Evolutionary conservation across 148 eudicot species (phyloP).

Genomic region (Heliosperma pusillum): DNA sequence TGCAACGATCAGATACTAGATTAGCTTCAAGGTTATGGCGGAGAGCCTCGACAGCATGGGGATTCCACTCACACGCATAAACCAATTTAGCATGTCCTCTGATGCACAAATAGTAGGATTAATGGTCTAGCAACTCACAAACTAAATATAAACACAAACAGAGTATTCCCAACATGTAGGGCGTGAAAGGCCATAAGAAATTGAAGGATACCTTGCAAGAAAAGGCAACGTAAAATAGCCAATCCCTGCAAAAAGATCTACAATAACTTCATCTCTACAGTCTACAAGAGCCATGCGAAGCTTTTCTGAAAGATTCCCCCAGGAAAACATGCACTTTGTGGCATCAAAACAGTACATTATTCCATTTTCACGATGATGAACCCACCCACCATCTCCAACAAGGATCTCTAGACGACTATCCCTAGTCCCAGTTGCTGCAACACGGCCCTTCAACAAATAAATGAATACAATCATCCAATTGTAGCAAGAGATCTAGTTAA

Average conservation of each 20-base stretch:
- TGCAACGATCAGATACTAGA: conserved; percentile 74
- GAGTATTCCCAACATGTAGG: neutral
- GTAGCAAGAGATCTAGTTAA: neutral
- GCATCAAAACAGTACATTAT: conserved; percentile 89
- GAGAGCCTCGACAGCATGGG: conserved; percentile 85
- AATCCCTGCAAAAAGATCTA: conserved; percentile 93
- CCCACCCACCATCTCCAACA: conserved; percentile 94
- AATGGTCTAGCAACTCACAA: neutral
- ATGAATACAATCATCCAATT: neutral
- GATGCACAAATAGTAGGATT: conserved; percentile 23
- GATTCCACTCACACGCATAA: conserved; percentile 99
- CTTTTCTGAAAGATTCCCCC: conserved; percentile 99
- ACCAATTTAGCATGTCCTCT: conserved; percentile 84
- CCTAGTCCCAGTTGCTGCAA: conserved; percentile 83
- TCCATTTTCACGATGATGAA: conserved; percentile 92
- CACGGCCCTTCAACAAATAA: conserved; percentile 55
- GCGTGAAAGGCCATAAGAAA: conserved; percentile 12
- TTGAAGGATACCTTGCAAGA: conserved; percentile 65
- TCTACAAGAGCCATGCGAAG: conserved; percentile 75
- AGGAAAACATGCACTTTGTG: conserved; percentile 95
- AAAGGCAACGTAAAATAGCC: conserved; percentile 96
- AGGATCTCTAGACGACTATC: conserved; percentile 90
- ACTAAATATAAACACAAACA: neutral
- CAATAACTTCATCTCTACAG: conserved; percentile 71
- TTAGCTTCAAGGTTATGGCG: conserved; percentile 68